A percentile compares a stretch with the other conserved stretches of the same genome.
phyloP scores from a whole-genome alignment of 345 rosid species.

The Melastoma malabathricum region DNA sequence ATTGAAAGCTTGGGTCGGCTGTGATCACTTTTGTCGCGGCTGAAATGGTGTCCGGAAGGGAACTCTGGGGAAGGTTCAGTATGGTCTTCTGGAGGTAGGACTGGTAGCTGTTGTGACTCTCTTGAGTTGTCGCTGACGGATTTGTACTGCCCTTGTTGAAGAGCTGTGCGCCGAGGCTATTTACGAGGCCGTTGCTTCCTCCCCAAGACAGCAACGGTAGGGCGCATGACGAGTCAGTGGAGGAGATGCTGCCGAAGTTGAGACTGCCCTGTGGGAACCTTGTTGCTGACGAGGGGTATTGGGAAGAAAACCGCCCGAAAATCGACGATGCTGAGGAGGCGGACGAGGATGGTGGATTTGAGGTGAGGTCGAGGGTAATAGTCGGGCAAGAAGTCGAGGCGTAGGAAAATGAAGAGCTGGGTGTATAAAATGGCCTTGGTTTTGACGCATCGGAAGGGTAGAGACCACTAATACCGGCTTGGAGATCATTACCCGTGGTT shows the following conservation, averaged over 20 bases:
- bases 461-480: slow-evolving; percentile 22
- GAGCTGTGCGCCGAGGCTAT: not conserved
- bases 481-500: slow-evolving; percentile 23
- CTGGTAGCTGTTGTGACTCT: slow-evolving; percentile 7
- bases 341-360: slow-evolving; percentile 13
- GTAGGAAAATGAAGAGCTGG: slow-evolving; percentile 35
- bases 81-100: slow-evolving; percentile 14
- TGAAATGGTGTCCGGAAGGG: slow-evolving; percentile 17
- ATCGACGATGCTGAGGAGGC: slow-evolving; percentile 9
- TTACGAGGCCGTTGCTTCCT: slow-evolving; percentile 3
- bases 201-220: slow-evolving; percentile 7
- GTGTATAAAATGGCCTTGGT: slow-evolving; percentile 27
- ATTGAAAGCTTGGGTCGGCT: slow-evolving; percentile 27
- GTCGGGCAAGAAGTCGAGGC: slow-evolving; percentile 51
- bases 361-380: slow-evolving; percentile 61
- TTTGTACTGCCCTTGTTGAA: slow-evolving; percentile 3
- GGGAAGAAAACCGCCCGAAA: slow-evolving; percentile 7
- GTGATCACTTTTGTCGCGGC: slow-evolving; percentile 35
- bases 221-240: slow-evolving; percentile 4
- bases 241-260: slow-evolving; percentile 7
- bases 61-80: slow-evolving; percentile 7
- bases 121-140: not conserved
- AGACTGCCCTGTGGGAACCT: slow-evolving; percentile 8
- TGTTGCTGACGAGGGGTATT: slow-evolving; percentile 1
- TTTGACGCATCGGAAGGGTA: slow-evolving; percentile 31